Evolutionary conservation across 306 rosid species (phyloP).

Genomic region (Acacia acuminata): DNA sequence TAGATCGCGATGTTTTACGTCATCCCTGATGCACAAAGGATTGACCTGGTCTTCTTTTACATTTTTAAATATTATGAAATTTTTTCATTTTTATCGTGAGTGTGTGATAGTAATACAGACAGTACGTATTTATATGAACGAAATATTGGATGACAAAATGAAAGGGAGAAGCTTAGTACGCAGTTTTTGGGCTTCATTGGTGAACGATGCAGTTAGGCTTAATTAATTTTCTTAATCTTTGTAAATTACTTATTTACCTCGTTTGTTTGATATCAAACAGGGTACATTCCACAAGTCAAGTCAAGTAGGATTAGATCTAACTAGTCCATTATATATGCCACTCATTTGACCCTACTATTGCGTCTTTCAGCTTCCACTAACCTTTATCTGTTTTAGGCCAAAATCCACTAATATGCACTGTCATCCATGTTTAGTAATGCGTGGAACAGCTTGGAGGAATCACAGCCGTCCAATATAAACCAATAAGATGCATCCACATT

Average conservation of each 20-base stretch:
- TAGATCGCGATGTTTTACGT: neutral
- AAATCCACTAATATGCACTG: neutral
- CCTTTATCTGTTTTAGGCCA: neutral
- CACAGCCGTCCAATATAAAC: neutral
- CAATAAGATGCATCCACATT: neutral
- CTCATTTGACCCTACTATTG: neutral
- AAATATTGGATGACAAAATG: neutral
- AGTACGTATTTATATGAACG: neutral
- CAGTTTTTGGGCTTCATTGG: neutral
- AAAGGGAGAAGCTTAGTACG: neutral
- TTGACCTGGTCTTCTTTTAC: neutral
- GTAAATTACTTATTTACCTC: no score
- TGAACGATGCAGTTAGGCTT: neutral
- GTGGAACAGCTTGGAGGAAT: neutral
- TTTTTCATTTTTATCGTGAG: no score
- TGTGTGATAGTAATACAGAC: no score
- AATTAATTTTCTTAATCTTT: no score
- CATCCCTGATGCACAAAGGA: neutral
- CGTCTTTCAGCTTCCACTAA: neutral
- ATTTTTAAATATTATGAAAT: neutral
- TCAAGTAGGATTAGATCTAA: neutral
- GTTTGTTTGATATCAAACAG: no score
- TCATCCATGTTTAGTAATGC: neutral
- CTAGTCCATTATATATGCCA: neutral
- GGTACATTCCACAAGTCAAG: neutral